These are phyloP conservation scores for Detonula confervacea DNA, from an alignment of 352 stramenopile genomes.

Conservation along the genomic window DNA sequence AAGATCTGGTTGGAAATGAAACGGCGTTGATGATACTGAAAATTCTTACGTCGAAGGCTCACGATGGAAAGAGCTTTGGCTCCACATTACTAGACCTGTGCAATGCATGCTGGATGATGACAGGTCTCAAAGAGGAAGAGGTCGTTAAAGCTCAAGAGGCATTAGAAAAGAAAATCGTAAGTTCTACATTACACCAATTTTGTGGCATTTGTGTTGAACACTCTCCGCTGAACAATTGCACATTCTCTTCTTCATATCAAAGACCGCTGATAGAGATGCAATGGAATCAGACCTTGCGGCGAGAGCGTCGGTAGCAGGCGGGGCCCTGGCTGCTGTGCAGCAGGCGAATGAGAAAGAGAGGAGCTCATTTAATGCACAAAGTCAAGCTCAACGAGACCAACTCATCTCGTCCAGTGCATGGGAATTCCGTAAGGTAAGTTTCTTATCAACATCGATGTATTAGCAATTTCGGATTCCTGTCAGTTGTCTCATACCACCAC, in stretches of 20 bases:
- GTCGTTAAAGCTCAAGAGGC: conserved; percentile 46
- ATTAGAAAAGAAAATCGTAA: conserved; percentile 70
- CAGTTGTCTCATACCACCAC: conserved; percentile 10
- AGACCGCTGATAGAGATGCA: conserved; percentile 60
- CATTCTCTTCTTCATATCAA: neutral
- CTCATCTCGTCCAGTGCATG: conserved; percentile 62
- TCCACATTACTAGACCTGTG: conserved; percentile 68
- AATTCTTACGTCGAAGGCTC: conserved; percentile 53
- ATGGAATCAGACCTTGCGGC: conserved; percentile 68
- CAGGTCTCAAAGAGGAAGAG: conserved; percentile 73
- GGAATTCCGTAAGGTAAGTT: conserved; percentile 68
- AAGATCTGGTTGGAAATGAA: conserved; percentile 77
- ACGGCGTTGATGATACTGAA: conserved; percentile 66
- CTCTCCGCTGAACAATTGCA: conserved; percentile 4
- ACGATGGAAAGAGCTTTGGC: conserved; percentile 58
- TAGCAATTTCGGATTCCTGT: neutral
- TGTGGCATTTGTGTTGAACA: conserved; percentile 1
- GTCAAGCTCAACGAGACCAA: conserved; percentile 60
- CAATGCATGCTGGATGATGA: conserved; percentile 77
- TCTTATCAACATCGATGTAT: neutral
- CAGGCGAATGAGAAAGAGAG: conserved; percentile 75
- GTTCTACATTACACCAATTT: conserved; percentile 3
- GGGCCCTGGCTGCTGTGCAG: conserved; percentile 60
- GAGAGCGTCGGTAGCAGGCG: conserved; percentile 69
- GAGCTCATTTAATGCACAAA: conserved; percentile 64